Conservation (phyloP, 345 rosid species). For the Eucalyptus coolabah region DNA sequence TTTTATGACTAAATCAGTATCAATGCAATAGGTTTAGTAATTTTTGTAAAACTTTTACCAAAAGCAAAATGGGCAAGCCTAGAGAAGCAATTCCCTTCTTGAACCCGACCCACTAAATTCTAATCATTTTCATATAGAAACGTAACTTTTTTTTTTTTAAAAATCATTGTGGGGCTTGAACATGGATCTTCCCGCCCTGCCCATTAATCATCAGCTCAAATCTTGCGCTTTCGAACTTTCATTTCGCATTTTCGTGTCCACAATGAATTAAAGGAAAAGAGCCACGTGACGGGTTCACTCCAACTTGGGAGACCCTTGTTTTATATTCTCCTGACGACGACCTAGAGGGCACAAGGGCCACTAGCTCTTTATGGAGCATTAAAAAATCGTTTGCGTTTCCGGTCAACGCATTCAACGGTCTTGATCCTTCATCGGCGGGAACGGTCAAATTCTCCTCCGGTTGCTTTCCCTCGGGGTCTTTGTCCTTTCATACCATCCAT, state of each 20-base stretch:
- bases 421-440: neutral
- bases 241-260: neutral
- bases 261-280: neutral
- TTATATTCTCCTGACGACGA: neutral
- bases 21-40: too few species aligned
- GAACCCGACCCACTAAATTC: accelerated
- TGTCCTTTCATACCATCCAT: neutral
- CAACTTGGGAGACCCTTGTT: neutral
- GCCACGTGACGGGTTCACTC: neutral
- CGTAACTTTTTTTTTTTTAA: neutral
- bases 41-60: too few species aligned
- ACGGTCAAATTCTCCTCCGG: neutral
- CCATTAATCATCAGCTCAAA: neutral
- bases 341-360: neutral
- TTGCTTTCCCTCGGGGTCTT: neutral
- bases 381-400: neutral
- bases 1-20: accelerated
- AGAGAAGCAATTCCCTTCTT: too few species aligned
- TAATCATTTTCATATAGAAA: neutral
- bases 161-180: neutral
- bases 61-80: too few species aligned
- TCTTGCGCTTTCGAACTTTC: neutral
- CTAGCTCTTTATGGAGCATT: neutral
- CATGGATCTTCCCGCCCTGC: neutral
- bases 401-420: neutral